Conservation (phyloP, 2,329 filamentous ascomycete genomes). For the Fusarium algeriense region DNA sequence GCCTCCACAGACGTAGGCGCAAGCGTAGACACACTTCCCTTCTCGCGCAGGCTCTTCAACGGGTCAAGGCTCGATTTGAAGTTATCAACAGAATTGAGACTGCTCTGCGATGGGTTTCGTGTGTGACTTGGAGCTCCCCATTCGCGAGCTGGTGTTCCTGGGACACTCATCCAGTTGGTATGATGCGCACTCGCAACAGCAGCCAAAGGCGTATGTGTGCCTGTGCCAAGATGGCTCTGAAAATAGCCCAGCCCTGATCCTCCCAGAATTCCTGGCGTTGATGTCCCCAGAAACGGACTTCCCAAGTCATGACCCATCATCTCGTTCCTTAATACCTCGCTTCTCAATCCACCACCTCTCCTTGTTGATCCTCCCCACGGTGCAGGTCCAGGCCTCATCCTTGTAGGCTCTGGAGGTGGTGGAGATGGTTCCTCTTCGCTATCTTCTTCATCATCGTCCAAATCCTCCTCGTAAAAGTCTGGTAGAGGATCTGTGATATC, state of each 20-base stretch:
- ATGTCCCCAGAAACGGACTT: slow-evolving; percentile 69
- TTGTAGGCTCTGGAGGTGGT: slow-evolving; percentile 34
- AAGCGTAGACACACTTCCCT: slow-evolving; percentile 72
- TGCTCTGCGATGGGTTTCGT: slow-evolving; percentile 61
- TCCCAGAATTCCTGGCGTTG: slow-evolving; percentile 74
- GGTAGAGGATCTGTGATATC: slow-evolving; percentile 95
- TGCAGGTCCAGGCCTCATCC: slow-evolving; percentile 37
- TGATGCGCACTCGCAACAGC: slow-evolving; percentile 77
- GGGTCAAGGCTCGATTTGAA: slow-evolving; percentile 54
- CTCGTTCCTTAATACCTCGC: slow-evolving; percentile 52
- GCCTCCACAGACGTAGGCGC: slow-evolving; percentile 66
- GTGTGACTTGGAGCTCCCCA: slow-evolving; percentile 50
- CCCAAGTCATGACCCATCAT: slow-evolving; percentile 59
- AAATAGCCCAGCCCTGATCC: slow-evolving; percentile 86
- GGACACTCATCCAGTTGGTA: slow-evolving; percentile 53
- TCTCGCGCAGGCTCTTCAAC: slow-evolving; percentile 64
- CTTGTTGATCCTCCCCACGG: slow-evolving; percentile 34
- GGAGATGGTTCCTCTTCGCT: slow-evolving; percentile 51
- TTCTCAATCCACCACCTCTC: slow-evolving; percentile 48
- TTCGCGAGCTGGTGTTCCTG: slow-evolving; percentile 30
- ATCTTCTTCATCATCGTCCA: slow-evolving; percentile 63
- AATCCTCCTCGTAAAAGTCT: slow-evolving; percentile 92
- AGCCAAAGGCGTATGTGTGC: slow-evolving; percentile 82
- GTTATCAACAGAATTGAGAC: slow-evolving; percentile 60
- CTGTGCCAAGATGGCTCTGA: slow-evolving; percentile 81